Evolutionary conservation across 2,329 filamentous ascomycete species (phyloP).

Genomic region (Passalora sequoiae): DNA sequence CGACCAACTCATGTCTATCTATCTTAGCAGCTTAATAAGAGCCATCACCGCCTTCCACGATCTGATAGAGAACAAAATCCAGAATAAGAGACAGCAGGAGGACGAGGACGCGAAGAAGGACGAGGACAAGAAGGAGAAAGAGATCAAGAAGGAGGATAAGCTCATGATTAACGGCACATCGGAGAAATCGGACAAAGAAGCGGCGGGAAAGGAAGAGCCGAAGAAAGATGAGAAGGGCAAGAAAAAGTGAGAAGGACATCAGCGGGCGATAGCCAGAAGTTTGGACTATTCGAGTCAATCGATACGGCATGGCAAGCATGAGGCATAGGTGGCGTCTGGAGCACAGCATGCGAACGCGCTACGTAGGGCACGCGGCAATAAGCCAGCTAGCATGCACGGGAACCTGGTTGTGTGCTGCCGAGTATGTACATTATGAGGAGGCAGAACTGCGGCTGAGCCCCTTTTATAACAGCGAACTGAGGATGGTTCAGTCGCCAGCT

Average conservation of each 20-base stretch:
- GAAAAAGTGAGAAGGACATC: conserved; percentile 51
- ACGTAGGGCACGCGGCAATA: conserved; percentile 9
- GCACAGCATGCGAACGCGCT: too few species aligned
- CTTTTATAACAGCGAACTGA: conserved; percentile 3
- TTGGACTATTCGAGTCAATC: too few species aligned
- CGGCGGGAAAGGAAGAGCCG: conserved; percentile 44
- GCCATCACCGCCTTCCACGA: conserved; percentile 99
- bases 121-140: conserved; percentile 50
- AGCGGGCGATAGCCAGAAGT: conserved; percentile 45
- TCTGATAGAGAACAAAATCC: conserved; percentile 98
- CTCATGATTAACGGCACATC: conserved; percentile 53
- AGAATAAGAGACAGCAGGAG: conserved; percentile 94
- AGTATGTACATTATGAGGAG: conserved; percentile 23
- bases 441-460: conserved; percentile 1
- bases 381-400: conserved; percentile 9
- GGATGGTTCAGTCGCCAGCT: not conserved
- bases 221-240: conserved; percentile 53
- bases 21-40: conserved; percentile 90
- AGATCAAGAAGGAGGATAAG: conserved; percentile 59
- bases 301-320: conserved; percentile 21
- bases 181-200: conserved; percentile 45
- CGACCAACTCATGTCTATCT: conserved; percentile 97
- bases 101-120: conserved; percentile 83
- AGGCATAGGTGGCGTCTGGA: conserved; percentile 23
- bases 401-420: conserved; percentile 11